These are phyloP conservation scores for Fennellomyces sp. DNA, from an alignment of 371 early-diverging fungal genomes.

Conservation along the genomic window DNA sequence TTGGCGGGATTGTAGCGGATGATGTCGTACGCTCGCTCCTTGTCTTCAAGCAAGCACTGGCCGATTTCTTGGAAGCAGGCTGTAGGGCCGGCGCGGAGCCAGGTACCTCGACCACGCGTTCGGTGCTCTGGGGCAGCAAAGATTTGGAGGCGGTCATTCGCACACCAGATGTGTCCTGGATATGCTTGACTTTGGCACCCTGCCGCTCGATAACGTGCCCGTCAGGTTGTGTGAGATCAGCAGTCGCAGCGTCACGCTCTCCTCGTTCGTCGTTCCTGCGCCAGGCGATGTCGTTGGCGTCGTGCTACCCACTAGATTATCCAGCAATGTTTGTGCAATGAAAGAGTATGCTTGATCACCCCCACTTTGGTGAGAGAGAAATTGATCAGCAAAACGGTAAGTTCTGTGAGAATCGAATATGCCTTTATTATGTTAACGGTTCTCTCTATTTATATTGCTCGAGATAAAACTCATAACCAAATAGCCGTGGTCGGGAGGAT, in stretches of 20 bases:
- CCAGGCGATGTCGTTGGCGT: slow-evolving; percentile 38
- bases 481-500: too few relatives aligned
- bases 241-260: slow-evolving; percentile 59
- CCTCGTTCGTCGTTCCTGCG: not conserved
- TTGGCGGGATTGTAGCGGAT: slow-evolving; percentile 50
- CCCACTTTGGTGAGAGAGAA: too few relatives aligned
- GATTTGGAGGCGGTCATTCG: slow-evolving; percentile 86
- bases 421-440: too few relatives aligned
- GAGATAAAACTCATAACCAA: too few relatives aligned
- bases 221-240: slow-evolving; percentile 84
- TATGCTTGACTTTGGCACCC: slow-evolving; percentile 85
- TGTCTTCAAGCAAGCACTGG: slow-evolving; percentile 47
- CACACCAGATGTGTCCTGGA: slow-evolving; percentile 81
- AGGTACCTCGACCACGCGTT: slow-evolving; percentile 83
- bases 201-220: slow-evolving; percentile 90
- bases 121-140: slow-evolving; percentile 84
- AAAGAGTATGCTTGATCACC: slow-evolving; percentile 35
- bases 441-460: too few relatives aligned
- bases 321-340: slow-evolving; percentile 82
- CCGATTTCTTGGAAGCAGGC: slow-evolving; percentile 74
- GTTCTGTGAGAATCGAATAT: too few relatives aligned
- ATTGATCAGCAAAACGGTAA: too few relatives aligned
- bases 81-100: slow-evolving; percentile 74
- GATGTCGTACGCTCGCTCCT: slow-evolving; percentile 49
- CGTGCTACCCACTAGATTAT: slow-evolving; percentile 50